Conservation (phyloP, 2,329 filamentous ascomycete genomes). For the Zymoseptoria pseudotritici region DNA sequence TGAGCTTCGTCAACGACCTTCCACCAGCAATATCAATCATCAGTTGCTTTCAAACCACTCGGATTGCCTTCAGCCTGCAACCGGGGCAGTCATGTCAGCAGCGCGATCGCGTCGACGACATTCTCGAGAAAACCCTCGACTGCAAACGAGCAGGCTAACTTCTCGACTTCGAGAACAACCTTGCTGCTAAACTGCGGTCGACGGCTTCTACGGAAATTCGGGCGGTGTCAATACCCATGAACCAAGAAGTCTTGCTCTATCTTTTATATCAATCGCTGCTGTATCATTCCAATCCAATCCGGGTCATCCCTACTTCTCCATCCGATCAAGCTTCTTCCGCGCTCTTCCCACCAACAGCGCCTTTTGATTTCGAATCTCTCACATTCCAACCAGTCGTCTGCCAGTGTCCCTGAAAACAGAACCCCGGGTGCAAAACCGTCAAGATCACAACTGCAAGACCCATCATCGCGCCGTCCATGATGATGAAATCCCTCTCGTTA, state of each 20-base stretch:
- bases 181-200: no score
- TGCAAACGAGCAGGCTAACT: no score
- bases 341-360: not conserved
- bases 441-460: conserved; percentile 37
- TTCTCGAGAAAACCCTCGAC: no score
- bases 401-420: conserved; percentile 25
- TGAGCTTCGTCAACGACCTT: no score
- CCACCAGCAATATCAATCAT: no score
- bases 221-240: no score
- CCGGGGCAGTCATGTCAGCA: no score
- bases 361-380: not conserved
- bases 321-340: not conserved
- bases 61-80: no score
- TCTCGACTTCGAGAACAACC: no score
- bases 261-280: not conserved
- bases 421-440: conserved; percentile 43
- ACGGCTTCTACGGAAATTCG: no score
- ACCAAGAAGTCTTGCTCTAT: not conserved
- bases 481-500: conserved; percentile 42
- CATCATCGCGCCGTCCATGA: conserved; percentile 50
- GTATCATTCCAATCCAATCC: not conserved
- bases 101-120: no score
- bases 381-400: conserved; percentile 18
- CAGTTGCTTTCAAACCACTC: no score
- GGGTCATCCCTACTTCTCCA: not conserved